Conservation (phyloP, 768 basidiomycete species). For the Hygrophoropsis aurantiaca region DNA sequence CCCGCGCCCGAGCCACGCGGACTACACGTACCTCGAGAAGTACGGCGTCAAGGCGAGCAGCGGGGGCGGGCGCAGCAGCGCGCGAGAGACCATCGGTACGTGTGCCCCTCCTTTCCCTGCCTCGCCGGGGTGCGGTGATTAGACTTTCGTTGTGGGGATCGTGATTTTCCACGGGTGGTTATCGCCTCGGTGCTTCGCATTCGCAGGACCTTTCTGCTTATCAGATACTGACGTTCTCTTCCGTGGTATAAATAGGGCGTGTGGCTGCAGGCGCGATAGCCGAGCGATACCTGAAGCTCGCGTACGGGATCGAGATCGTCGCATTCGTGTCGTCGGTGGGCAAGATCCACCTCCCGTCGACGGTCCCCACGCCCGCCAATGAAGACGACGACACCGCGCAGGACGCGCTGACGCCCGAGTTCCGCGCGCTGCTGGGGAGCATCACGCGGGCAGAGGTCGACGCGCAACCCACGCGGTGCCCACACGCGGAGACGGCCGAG, state of each 20-base stretch:
- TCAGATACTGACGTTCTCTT: too few species aligned
- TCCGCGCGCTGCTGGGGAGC: slow-evolving; percentile 71
- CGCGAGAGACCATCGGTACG: slow-evolving; percentile 96
- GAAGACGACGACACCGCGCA: slow-evolving; percentile 59
- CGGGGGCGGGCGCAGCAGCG: slow-evolving; percentile 92
- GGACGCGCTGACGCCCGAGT: slow-evolving; percentile 83
- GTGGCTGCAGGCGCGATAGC: slow-evolving; percentile 99
- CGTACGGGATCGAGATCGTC: slow-evolving; percentile 90
- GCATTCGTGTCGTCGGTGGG: slow-evolving; percentile 98
- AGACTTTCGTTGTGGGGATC: too few species aligned
- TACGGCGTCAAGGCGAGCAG: slow-evolving; percentile 97
- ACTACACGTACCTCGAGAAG: slow-evolving; percentile 97
- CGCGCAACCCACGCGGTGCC: slow-evolving; percentile 83
- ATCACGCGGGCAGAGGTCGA: slow-evolving; percentile 90
- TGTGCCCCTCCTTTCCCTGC: too few species aligned
- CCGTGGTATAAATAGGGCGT: slow-evolving; percentile 65
- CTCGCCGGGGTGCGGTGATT: too few species aligned
- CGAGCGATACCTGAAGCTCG: slow-evolving; percentile 88
- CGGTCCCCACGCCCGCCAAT: slow-evolving; percentile 34
- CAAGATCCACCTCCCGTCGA: slow-evolving; percentile 77
- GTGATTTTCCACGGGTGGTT: too few species aligned
- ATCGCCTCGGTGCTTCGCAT: too few species aligned
- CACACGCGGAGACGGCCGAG: slow-evolving; percentile 84
- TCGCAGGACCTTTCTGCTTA: neutral
- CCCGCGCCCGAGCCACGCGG: slow-evolving; percentile 96